A percentile compares a stretch with the other conserved stretches of the same genome.
Conservation (phyloP, 495 filamentous ascomycete species). For the Trichoderma parareesei region DNA sequence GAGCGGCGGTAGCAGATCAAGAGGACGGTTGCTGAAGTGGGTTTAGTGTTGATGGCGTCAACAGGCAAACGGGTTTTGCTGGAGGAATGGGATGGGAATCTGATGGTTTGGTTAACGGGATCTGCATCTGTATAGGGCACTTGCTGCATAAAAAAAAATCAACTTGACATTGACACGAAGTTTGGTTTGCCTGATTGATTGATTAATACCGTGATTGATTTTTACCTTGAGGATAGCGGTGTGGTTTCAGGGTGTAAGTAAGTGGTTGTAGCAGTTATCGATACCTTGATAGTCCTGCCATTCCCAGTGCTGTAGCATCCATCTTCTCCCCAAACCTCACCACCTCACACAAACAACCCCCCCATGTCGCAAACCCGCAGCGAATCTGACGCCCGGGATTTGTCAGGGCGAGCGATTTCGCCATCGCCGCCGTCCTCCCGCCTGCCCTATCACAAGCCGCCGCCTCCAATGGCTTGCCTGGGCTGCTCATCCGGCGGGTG, state of each 20-base stretch:
- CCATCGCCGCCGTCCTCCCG: constrained; percentile 1
- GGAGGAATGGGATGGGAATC: background rate
- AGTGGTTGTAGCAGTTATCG: too few relatives aligned
- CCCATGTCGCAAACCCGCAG: background rate
- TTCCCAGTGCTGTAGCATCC: too few relatives aligned
- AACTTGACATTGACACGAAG: too few relatives aligned
- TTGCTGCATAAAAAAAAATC: too few relatives aligned
- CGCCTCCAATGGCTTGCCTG: too few relatives aligned
- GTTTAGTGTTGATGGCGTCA: constrained; percentile 10
- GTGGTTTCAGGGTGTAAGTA: too few relatives aligned
- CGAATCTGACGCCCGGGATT: constrained; percentile 9
- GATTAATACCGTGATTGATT: too few relatives aligned
- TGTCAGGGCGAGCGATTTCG: constrained; percentile 9
- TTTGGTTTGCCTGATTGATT: too few relatives aligned
- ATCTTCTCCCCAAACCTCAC: background rate
- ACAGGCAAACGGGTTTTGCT: background rate
- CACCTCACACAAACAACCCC: background rate
- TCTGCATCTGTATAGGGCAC: too few relatives aligned
- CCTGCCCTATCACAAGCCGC: background rate
- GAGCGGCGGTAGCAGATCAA: background rate
- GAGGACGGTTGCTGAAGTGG: background rate
- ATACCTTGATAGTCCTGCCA: too few relatives aligned
- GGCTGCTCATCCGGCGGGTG: constrained; percentile 6
- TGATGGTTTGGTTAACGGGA: background rate
- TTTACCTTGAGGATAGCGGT: too few relatives aligned